Percentiles rank a stretch among this genome's conserved stretches.
These are phyloP conservation scores for Ceratocystis eucalypticola DNA, from an alignment of 2,329 filamentous ascomycete genomes.

Conservation along the genomic window DNA sequence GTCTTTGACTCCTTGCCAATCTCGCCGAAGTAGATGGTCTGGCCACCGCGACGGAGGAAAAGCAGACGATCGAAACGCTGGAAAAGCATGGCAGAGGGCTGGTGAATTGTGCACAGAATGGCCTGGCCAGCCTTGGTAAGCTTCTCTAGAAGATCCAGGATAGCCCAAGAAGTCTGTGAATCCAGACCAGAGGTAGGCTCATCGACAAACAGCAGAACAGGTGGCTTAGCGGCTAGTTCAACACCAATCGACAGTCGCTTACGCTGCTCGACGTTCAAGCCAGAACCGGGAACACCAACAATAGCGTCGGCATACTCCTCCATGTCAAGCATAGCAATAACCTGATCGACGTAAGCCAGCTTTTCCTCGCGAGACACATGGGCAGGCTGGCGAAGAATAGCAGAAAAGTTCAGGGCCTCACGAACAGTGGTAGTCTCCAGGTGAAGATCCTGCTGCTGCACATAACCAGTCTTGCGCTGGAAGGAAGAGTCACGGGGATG, in stretches of 20 bases:
- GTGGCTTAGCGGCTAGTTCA: conserved; percentile 86
- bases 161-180: conserved; percentile 86
- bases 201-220: conserved; percentile 80
- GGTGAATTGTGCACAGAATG: conserved; percentile 93
- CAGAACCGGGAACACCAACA: conserved; percentile 81
- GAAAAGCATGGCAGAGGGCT: conserved; percentile 91
- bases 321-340: conserved; percentile 86
- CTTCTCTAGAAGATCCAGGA: conserved; percentile 76
- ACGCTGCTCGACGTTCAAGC: conserved; percentile 57
- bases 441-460: conserved; percentile 86
- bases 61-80: conserved; percentile 76
- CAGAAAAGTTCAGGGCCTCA: conserved; percentile 77
- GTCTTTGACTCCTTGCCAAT: conserved; percentile 57
- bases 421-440: conserved; percentile 72
- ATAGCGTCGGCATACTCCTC: conserved; percentile 78
- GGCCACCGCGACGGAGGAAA: conserved; percentile 62
- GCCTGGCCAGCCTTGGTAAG: conserved; percentile 79
- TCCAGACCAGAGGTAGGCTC: conserved; percentile 92
- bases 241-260: conserved; percentile 85
- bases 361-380: conserved; percentile 63
- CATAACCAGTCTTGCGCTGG: conserved; percentile 84
- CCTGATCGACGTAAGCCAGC: conserved; percentile 73
- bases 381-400: conserved; percentile 69
- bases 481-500: conserved; percentile 63
- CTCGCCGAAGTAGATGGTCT: conserved; percentile 69